Base-by-base conservation (phyloP, 2,329 filamentous ascomycete species). In the Coniochaeta ligniaria region DNA sequence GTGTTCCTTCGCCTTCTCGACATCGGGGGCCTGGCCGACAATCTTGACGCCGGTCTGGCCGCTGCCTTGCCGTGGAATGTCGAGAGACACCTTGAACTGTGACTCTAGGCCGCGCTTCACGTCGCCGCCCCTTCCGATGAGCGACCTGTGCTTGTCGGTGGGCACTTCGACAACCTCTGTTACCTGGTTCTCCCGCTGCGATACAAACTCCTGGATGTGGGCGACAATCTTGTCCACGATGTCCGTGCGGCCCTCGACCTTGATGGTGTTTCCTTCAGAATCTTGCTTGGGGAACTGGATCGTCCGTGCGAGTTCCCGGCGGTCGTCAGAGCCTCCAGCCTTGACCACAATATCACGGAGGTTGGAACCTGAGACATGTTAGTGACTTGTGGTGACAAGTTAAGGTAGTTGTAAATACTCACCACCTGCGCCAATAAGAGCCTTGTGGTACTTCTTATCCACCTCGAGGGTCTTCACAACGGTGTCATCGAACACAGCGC, bases 221-320 rank as follows among this genome's bases (percentile, higher is more conserved):
- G 87, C 83, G 69, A 94, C 81, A 67, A 99, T 96, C 76, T 91
- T 96, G 68, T 96, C 89, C 1, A 98, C 94, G 26, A 99, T 81
- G 43, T 87, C 86, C 63, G 85, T 87, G 56, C 89, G 88, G 33
- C 95, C 95, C 75, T 97, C 93, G 6, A 99, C 81, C 72, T 89
- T 93, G 75, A 99, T 96, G 28, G 83, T 84, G 70, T 89, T 91
- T 52, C 90, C 92, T 62, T 90, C 88, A 59, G 88, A 85, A 61
- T 96, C 93, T 65, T 91, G 88, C 73, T 93, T 92, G 61, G 95
- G 95, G 80, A 99, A 98, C 73, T 94, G 92, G 62, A 99, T 92
- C 68, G 94, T 92, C 64, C 94, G 90, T 58, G 92, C 91, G 67
- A 95, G 85, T 63, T 90, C 88, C 45, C 90, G 87, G 64, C 89